Base-by-base conservation (phyloP, 352 stramenopile genomes). In the Albugo laibachii region DNA sequence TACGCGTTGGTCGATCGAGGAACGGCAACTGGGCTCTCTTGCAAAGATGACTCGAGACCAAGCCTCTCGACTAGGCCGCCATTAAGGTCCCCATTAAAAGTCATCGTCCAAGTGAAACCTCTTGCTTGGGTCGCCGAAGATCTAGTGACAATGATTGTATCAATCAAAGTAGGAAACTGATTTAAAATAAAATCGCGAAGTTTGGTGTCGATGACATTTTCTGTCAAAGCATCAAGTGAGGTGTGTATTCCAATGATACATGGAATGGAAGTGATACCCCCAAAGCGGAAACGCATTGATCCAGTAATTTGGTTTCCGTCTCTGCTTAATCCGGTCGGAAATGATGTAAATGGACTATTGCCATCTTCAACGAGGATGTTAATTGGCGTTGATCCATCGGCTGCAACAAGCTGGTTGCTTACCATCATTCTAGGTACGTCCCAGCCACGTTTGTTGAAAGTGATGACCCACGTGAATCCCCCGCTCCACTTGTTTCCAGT, bases 401-500 rank as follows among this genome's bases (percentile, higher is more conserved):
- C 48, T 36, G 71, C 71, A 0, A 41, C 18, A 0, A 80, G 54
- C 5, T 54, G 40, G 1, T 11, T 21, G 16, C 58, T 52, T 5
- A 63, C 53, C 1, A 41, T 59, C 64, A 96, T 80, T 15, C 48
- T 75, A 2, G 86, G 89, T 43, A 96, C 81, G 53, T 96, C 72
- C 57, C 83, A 69, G 1, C 71, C 63, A 1, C 79, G 63, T 41
- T 61, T 75, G 1, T 66, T 70, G 48, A 97, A 98, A 16, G 87
- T 94, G 49, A 98, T 84, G 19, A 80, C 75, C 91, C 91, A 98
- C 18, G 76, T 80, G 52, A 95, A 97, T 2, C 85, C 83, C 13
- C 92, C 92, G 5, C 80, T 95, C 88, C 89, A 97, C 39, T 94
- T 83, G 47, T 71, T 69, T 1, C 59, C 69, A 12, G 80, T 73